A percentile compares a stretch with the other conserved stretches of the same genome.
These are phyloP conservation scores for Ceratobasidium sp. DNA, from an alignment of 1,284 basidiomycete genomes.

Conservation along the genomic window DNA sequence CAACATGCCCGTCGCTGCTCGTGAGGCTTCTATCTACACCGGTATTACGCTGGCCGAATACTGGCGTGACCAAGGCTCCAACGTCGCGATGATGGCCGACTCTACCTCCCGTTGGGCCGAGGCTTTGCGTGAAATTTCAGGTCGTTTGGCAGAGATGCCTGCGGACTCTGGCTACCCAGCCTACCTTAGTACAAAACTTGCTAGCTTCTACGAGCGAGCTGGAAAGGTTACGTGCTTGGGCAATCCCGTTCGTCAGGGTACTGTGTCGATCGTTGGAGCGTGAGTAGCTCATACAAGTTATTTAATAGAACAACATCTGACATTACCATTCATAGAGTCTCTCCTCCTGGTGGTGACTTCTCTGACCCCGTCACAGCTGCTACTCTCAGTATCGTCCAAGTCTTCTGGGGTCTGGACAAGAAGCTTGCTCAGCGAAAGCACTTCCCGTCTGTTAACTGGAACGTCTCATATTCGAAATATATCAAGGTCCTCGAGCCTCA, in stretches of 20 bases:
- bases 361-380: constrained; percentile 98
- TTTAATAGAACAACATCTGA: constrained; percentile 13
- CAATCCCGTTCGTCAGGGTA: constrained; percentile 89
- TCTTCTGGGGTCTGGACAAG: constrained; percentile 97
- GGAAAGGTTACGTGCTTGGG: constrained; percentile 96
- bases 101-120: constrained; percentile 99
- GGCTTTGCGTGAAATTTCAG: constrained; percentile 98
- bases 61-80: constrained; percentile 98
- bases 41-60: constrained; percentile 99
- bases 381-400: constrained; percentile 98
- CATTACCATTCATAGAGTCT: constrained; percentile 73
- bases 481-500: constrained; percentile 94
- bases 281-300: constrained; percentile 64
- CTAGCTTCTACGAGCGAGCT: constrained; percentile 99
- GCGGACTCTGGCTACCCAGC: constrained; percentile 99
- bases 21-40: constrained; percentile 99
- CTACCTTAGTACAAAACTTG: constrained; percentile 95
- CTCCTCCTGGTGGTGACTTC: constrained; percentile 98
- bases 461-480: constrained; percentile 98
- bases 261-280: constrained; percentile 99
- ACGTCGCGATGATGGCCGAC: constrained; percentile 99
- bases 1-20: constrained; percentile 99
- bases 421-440: constrained; percentile 98
- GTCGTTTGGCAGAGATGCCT: constrained; percentile 99
- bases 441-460: constrained; percentile 99